A percentile compares a stretch with the other conserved stretches of the same genome.
Conservation (phyloP, 768 basidiomycete species). For the Mycena galopus region DNA sequence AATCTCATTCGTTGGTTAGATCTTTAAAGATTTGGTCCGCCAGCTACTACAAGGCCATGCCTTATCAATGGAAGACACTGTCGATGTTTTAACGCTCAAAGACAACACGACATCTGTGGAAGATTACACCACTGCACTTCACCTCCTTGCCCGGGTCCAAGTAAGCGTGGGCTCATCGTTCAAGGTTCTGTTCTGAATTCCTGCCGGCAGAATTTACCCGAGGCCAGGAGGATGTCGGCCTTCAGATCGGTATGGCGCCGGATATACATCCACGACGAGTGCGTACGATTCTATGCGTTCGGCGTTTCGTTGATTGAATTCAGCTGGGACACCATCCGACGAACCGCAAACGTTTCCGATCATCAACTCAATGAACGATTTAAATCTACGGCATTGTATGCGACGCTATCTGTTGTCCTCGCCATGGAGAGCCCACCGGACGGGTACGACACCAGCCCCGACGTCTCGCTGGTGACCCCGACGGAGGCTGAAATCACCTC, state of each 20-base stretch:
- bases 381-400: conserved; percentile 79
- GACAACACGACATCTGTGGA: conserved; percentile 73
- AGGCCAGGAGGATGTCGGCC: conserved; percentile 75
- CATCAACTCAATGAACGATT: conserved; percentile 80
- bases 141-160: conserved; percentile 69
- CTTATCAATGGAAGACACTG: conserved; percentile 81
- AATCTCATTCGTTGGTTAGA: conserved; percentile 49
- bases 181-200: not conserved
- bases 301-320: not conserved
- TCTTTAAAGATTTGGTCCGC: conserved; percentile 78
- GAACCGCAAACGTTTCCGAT: conserved; percentile 83
- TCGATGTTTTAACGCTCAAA: conserved; percentile 89
- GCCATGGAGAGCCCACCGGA: conserved; percentile 55
- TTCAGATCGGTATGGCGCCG: conserved; percentile 88
- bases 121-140: conserved; percentile 78
- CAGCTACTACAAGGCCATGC: conserved; percentile 81
- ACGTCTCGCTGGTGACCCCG: conserved; percentile 71
- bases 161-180: conserved; percentile 49
- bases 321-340: conserved; percentile 85
- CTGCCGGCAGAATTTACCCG: conserved; percentile 70
- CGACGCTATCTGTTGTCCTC: conserved; percentile 67
- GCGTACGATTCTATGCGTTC: conserved; percentile 43
- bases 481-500: conserved; percentile 71
- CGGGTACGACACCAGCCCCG: conserved; percentile 68
- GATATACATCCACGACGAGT: conserved; percentile 92